A percentile compares a stretch with the other conserved stretches of the same genome.
These are phyloP conservation scores for Penicillium macrosclerotiorum DNA, from an alignment of 495 filamentous ascomycete species.

Conservation along the genomic window DNA sequence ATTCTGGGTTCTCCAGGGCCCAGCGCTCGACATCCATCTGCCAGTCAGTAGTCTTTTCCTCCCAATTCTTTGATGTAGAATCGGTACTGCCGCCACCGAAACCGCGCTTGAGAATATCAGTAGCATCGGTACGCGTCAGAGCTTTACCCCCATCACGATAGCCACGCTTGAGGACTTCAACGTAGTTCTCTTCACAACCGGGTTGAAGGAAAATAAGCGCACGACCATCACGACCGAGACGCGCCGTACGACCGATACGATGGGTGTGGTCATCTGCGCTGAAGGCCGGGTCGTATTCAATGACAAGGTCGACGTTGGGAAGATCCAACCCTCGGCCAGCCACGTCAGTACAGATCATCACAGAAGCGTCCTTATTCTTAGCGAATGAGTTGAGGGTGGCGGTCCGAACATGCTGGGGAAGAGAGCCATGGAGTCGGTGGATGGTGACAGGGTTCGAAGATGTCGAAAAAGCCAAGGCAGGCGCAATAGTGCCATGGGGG, in stretches of 20 bases:
- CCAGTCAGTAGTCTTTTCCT: constrained; percentile 70
- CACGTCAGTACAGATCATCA: constrained; percentile 92
- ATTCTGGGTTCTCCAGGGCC: constrained; percentile 56
- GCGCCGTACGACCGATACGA: constrained; percentile 89
- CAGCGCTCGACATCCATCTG: constrained; percentile 74
- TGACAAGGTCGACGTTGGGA: constrained; percentile 86
- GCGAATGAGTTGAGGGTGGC: constrained; percentile 79
- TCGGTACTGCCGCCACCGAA: constrained; percentile 50
- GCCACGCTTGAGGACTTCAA: constrained; percentile 63
- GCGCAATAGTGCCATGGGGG: constrained; percentile 51
- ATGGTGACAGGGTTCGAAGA: constrained; percentile 59
- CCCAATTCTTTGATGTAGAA: constrained; percentile 54
- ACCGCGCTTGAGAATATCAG: constrained; percentile 61
- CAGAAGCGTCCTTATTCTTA: constrained; percentile 56
- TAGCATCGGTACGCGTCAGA: constrained; percentile 52
- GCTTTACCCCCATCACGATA: constrained; percentile 56
- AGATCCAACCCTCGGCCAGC: constrained; percentile 92
- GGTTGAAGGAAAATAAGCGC: constrained; percentile 87
- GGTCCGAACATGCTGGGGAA: constrained; percentile 81
- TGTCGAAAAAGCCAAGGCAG: constrained; percentile 48
- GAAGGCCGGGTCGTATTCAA: constrained; percentile 95
- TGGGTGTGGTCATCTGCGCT: constrained; percentile 88
- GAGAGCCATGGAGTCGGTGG: constrained; percentile 92
- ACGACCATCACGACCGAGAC: constrained; percentile 85
- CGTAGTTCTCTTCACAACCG: constrained; percentile 86